Evolutionary conservation across 495 filamentous ascomycete genomes (phyloP), one percentile per base, ranked within the genome.

Genomic region (Tuber brumale): DNA sequence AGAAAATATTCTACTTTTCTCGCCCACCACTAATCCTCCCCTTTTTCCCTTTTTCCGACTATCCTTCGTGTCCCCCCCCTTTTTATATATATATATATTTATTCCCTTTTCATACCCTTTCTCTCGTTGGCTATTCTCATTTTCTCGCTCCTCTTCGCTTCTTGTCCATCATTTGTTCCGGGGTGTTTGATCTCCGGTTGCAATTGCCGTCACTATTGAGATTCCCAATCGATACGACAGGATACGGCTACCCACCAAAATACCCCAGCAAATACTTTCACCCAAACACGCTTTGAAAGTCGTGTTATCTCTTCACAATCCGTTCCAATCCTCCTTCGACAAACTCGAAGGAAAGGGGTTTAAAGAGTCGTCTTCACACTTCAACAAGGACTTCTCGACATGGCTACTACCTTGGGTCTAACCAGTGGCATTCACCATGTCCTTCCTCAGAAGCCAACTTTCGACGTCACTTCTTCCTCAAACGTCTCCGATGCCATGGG

Each of bases 391-490:
- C 57, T 35, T 66, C 57, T 35, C 57, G 57, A 66, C 27, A 66
- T 66, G 57, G 57, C 57, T 27, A 66, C 57, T 66, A 66, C 57
- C 57, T 66, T 66, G 57, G 57, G 57, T 66, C 27, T 66, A 8
- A 7, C 57, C 57, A 66, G 57, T 18, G 57, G 57, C 27, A 66
- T 66, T 35, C 57, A 66, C 57, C 85, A 87, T 76, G 83, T 81
- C 72, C 84, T 85, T 31, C 80, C 82, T 10, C 83, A 85, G 71
- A 83, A 83, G 46, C 81, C 79, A 37, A 76, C 76, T 51, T 81
- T 81, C 75, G 81, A 83, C 37, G 37, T 73, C 70, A 73, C 72
- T 45, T 44, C 71, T 21, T 46, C 72, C 61, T 45, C 51, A 43
- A 48, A 75, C 51, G 66, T 27, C 80, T 44, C 77, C 27, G 27